These are phyloP conservation scores for Geopyxis carbonaria DNA, from an alignment of 495 filamentous ascomycete genomes.

Conservation along the genomic window DNA sequence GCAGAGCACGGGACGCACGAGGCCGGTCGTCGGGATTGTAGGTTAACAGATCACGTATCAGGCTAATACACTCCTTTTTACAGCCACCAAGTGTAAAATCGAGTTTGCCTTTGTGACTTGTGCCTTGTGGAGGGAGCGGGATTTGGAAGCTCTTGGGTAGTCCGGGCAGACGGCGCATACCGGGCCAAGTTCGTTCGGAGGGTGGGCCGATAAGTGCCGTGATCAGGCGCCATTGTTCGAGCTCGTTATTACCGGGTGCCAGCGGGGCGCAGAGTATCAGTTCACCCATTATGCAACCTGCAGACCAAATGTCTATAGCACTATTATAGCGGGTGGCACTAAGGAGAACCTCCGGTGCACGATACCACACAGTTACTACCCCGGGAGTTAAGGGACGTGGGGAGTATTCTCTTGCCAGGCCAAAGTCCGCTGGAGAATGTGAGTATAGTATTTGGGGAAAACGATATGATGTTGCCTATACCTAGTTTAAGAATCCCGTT, in stretches of 20 bases:
- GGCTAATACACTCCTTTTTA: slow-evolving; percentile 20
- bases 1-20: slow-evolving; percentile 14
- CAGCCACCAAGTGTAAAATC: slow-evolving; percentile 16
- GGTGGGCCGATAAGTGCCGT: slow-evolving; percentile 30
- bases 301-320: slow-evolving; percentile 31
- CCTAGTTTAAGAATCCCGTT: slow-evolving; percentile 32
- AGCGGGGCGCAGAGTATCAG: slow-evolving; percentile 28
- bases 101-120: slow-evolving; percentile 8
- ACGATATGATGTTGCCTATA: slow-evolving; percentile 9
- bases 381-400: slow-evolving; percentile 31
- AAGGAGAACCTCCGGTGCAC: slow-evolving; percentile 30
- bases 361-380: slow-evolving; percentile 31
- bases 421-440: slow-evolving; percentile 29
- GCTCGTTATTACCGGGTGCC: slow-evolving; percentile 29
- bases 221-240: slow-evolving; percentile 31
- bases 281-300: slow-evolving; percentile 32
- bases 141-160: slow-evolving; percentile 10
- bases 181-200: slow-evolving; percentile 25
- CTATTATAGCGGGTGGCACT: slow-evolving; percentile 29
- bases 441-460: slow-evolving; percentile 1
- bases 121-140: slow-evolving; percentile 6
- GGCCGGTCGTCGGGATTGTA: slow-evolving; percentile 23
- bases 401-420: slow-evolving; percentile 31
- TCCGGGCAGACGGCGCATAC: slow-evolving; percentile 22
- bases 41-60: slow-evolving; percentile 22